These are phyloP conservation scores for Phytophthora citrophthora DNA, from an alignment of 352 stramenopile species.

Conservation along the genomic window DNA sequence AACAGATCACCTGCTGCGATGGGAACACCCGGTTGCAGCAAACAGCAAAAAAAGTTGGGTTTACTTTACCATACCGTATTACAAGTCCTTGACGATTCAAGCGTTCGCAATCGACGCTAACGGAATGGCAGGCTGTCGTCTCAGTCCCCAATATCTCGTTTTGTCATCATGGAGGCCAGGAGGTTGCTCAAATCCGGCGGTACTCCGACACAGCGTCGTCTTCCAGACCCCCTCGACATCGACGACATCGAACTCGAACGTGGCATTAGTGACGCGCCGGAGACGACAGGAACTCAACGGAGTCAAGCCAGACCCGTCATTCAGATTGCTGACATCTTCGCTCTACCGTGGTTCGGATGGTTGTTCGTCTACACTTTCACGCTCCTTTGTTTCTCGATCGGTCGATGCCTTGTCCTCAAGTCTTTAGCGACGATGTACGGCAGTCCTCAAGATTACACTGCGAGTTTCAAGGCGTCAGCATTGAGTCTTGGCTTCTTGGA, in stretches of 20 bases:
- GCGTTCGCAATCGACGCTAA: neutral
- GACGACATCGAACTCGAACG: neutral
- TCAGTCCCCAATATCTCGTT: conserved; percentile 1
- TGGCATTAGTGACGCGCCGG: neutral
- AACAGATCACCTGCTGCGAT: conserved; percentile 8
- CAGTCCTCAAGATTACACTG: conserved; percentile 23
- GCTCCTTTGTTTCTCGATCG: conserved; percentile 31
- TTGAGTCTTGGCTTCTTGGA: conserved; percentile 33
- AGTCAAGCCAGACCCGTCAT: neutral
- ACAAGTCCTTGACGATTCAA: neutral
- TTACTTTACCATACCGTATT: neutral
- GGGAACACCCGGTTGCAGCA: neutral
- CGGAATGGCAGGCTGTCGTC: neutral
- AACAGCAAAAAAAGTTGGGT: conserved; percentile 15
- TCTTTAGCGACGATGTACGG: conserved; percentile 33
- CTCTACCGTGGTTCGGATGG: conserved; percentile 33
- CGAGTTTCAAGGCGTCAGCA: conserved; percentile 14
- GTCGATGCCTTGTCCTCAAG: conserved; percentile 30
- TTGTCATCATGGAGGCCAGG: conserved; percentile 9
- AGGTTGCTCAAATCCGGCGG: neutral
- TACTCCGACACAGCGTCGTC: neutral
- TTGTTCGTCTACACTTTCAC: conserved; percentile 33
- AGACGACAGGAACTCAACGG: neutral
- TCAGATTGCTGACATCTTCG: conserved; percentile 9
- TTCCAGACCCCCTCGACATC: neutral